These are phyloP conservation scores for Pestalotiopsis sp. DNA, from an alignment of 2,329 filamentous ascomycete genomes.

Conservation along the genomic window DNA sequence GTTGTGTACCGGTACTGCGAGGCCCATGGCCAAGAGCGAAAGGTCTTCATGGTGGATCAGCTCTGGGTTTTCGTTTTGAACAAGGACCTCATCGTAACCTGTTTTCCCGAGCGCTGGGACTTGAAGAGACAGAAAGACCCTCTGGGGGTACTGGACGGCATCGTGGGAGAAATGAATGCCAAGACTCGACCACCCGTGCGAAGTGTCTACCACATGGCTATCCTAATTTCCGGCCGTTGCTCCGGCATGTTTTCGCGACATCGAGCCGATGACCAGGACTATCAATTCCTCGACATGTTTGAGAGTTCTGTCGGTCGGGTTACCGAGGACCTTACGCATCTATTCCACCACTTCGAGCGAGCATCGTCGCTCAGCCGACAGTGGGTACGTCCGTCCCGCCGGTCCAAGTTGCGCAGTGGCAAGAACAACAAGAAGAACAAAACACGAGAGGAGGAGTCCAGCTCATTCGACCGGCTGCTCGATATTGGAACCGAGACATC, in stretches of 20 bases:
- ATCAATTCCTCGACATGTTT: conserved; percentile 68
- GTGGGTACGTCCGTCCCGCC: conserved; percentile 30
- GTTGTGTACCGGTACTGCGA: conserved; percentile 61
- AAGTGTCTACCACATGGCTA: conserved; percentile 62
- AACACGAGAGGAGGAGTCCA: conserved; percentile 29
- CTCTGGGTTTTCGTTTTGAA: conserved; percentile 66
- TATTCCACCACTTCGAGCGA: conserved; percentile 60
- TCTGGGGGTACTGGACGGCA: conserved; percentile 61
- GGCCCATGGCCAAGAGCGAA: conserved; percentile 42
- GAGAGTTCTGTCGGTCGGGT: conserved; percentile 59
- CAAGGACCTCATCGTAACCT: conserved; percentile 58
- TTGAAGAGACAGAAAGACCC: conserved; percentile 60
- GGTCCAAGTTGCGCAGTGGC: conserved; percentile 13
- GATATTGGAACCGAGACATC: conserved; percentile 62
- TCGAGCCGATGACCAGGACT: conserved; percentile 56
- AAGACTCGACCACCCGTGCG: conserved; percentile 60
- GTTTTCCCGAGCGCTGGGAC: conserved; percentile 58
- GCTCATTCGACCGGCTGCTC: conserved; percentile 54
- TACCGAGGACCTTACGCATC: conserved; percentile 54
- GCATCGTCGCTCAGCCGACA: conserved; percentile 57
- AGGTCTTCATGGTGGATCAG: conserved; percentile 70
- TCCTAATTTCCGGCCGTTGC: conserved; percentile 60
- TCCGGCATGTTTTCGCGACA: conserved; percentile 62
- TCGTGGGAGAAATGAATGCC: conserved; percentile 66
- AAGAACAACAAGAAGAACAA: conserved; percentile 26